Evolutionary conservation across 768 basidiomycete genomes (phyloP), one percentile per base, ranked within the genome.

Genomic region (Calvatia gigantea): DNA sequence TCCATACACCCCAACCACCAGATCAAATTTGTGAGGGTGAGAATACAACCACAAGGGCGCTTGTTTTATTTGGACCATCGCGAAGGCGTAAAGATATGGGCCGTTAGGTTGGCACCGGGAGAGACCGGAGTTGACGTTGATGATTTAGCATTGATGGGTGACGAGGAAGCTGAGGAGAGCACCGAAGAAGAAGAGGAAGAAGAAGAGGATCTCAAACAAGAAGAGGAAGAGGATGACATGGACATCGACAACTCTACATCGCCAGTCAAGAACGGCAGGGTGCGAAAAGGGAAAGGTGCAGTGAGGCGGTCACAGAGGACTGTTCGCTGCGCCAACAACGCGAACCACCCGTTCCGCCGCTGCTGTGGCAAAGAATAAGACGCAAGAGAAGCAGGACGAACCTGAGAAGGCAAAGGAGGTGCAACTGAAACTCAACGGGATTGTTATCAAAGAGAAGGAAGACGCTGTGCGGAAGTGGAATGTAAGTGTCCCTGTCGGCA

Each of bases 81-180:
- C 39, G 87, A 90, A 50, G 87, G 89, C 3, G 91, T 92, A 45
- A 82, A 79, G 64, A 81, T 71, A 32, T 92, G 91, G 91, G 81
- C 82, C 3, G 72, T 90, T 67, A 76, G 84, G 44, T 74, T 91
- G 31, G 73, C 74, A 8, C 72, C 73, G 1, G 77, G 75, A 7
- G 91, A 92, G 64, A 77, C 76, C 2, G 76, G 74, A 2, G 50
- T 92, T 15, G 67, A 77, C 54, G 65, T 92, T 33, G 72, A 72
- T 41, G 77, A 82, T 52, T 71, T 89, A 45, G 70, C 69, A 19
- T 85, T 85, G 52, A 60, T 82, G 51, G 74, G 73, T 27, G 80
- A 79, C 11, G 83, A 82, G 17, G 87, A 86, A 11, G 83, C 79
- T 31, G 82, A 81, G 25, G 80, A 78, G 51, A 81, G 79, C 32